These are phyloP conservation scores for Ophidiomyces ophidiicola DNA, from an alignment of 2,329 filamentous ascomycete genomes.

Conservation along the genomic window DNA sequence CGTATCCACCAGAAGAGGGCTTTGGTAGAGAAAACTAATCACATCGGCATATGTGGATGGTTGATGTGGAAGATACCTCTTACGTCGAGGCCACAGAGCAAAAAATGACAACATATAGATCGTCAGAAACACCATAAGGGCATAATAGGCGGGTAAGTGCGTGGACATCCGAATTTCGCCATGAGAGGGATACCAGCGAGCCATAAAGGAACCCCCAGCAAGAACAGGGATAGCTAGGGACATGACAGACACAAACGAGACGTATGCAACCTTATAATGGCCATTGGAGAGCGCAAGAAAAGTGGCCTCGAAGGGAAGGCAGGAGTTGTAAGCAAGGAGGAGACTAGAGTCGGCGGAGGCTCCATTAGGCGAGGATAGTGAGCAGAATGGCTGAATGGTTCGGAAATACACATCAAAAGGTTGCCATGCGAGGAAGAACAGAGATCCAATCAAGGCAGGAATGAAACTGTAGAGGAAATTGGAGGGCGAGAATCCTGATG, in stretches of 20 bases:
- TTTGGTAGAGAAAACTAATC: constrained; percentile 63
- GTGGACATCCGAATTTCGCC: constrained; percentile 51
- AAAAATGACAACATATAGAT: constrained; percentile 56
- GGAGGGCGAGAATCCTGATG: constrained; percentile 63
- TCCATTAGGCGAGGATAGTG: constrained; percentile 41
- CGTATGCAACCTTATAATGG: constrained; percentile 47
- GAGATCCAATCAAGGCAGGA: constrained; percentile 45
- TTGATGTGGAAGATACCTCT: constrained; percentile 57
- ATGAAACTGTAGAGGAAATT: constrained; percentile 74
- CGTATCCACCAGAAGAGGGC: constrained; percentile 57
- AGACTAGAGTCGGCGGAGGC: constrained; percentile 44
- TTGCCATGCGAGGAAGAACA: constrained; percentile 48
- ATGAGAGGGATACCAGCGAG: constrained; percentile 42
- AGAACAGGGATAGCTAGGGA: constrained; percentile 46
- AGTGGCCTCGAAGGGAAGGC: constrained; percentile 42
- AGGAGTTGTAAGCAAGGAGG: constrained; percentile 45
- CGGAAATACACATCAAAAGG: constrained; percentile 50
- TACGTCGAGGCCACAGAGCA: constrained; percentile 49
- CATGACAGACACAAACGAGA: constrained; percentile 43
- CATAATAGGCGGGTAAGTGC: constrained; percentile 59
- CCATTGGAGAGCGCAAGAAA: constrained; percentile 41
- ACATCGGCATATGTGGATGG: constrained; percentile 63
- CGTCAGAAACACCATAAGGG: constrained; percentile 58
- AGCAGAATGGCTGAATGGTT: constrained; percentile 46
- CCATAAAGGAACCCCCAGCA: constrained; percentile 51